These are phyloP conservation scores for Begonia peltatifolia DNA, from an alignment of 306 rosid species.

Conservation along the genomic window DNA sequence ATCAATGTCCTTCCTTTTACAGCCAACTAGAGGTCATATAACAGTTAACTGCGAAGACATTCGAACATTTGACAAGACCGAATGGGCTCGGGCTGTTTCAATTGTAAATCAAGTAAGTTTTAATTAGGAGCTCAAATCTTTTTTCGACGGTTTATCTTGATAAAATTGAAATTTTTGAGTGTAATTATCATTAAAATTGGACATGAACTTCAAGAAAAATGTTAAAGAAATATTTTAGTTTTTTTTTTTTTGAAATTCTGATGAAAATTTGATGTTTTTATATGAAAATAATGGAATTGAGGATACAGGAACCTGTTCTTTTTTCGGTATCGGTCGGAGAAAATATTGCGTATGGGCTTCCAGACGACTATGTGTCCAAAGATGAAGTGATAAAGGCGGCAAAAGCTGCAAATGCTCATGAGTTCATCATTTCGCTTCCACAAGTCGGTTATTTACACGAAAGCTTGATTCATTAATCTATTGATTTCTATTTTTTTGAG, in stretches of 20 bases:
- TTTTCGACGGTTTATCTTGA: too few species aligned
- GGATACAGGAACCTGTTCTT: slow-evolving; percentile 77
- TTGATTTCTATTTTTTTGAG: slow-evolving; percentile 1
- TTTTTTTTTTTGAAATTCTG: too few species aligned
- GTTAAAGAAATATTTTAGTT: too few species aligned
- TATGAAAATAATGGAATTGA: too few species aligned
- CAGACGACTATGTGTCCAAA: slow-evolving; percentile 70
- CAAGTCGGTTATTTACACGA: slow-evolving; percentile 35
- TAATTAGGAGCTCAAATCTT: background rate
- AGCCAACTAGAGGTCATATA: slow-evolving; percentile 74
- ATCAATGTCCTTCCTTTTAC: slow-evolving; percentile 18
- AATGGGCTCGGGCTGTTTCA: slow-evolving; percentile 83
- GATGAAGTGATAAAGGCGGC: slow-evolving; percentile 95
- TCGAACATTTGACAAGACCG: slow-evolving; percentile 84
- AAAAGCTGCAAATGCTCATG: slow-evolving; percentile 96
- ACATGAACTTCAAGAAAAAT: too few species aligned
- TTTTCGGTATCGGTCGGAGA: slow-evolving; percentile 94
- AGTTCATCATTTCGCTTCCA: slow-evolving; percentile 84
- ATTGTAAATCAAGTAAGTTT: slow-evolving; percentile 70
- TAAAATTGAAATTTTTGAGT: too few species aligned
- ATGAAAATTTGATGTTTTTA: too few species aligned
- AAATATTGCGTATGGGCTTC: slow-evolving; percentile 97
- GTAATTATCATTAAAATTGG: too few species aligned
- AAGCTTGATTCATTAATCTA: slow-evolving; percentile 3
- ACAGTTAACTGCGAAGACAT: slow-evolving; percentile 84